Conservation (phyloP, 129 eudicot genomes). For the Arctium minus region DNA sequence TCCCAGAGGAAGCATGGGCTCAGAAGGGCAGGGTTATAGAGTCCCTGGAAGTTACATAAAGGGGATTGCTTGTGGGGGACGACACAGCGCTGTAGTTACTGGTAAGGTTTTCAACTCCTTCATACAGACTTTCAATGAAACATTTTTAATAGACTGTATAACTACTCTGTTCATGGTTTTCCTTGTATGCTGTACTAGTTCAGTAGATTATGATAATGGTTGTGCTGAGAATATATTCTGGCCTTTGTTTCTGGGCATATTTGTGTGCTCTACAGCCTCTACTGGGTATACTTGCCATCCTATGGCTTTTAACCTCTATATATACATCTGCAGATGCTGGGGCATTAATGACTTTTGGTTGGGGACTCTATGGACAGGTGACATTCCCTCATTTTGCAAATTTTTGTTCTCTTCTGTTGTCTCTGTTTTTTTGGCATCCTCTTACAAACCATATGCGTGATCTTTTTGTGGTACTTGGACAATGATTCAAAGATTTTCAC, state of each 20-base stretch:
- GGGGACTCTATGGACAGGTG: slow-evolving; percentile 99
- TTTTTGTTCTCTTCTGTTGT: not conserved
- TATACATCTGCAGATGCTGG: slow-evolving; percentile 76
- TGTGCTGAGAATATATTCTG: not conserved
- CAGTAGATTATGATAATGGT: not conserved
- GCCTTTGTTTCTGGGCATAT: not conserved
- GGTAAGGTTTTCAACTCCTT: slow-evolving; percentile 36
- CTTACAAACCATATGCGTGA: not conserved
- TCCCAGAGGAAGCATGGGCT: slow-evolving; percentile 48
- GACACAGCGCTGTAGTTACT: slow-evolving; percentile 93
- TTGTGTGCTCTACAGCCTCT: not conserved
- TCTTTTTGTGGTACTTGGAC: not conserved
- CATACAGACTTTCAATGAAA: not conserved
- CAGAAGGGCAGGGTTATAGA: slow-evolving; percentile 67
- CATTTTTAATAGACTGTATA: not conserved
- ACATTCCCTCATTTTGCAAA: not conserved
- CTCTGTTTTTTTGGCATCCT: not conserved
- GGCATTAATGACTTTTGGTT: slow-evolving; percentile 85
- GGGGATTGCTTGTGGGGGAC: slow-evolving; percentile 95
- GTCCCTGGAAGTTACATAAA: slow-evolving; percentile 82
- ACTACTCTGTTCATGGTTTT: not conserved
- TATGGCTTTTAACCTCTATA: slow-evolving; percentile 11
- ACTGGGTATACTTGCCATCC: not conserved
- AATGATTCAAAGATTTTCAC: not conserved
- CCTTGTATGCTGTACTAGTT: not conserved